Evolutionary conservation across 2,329 filamentous ascomycete genomes (phyloP).

Genomic region (Claviceps humidiphila): DNA sequence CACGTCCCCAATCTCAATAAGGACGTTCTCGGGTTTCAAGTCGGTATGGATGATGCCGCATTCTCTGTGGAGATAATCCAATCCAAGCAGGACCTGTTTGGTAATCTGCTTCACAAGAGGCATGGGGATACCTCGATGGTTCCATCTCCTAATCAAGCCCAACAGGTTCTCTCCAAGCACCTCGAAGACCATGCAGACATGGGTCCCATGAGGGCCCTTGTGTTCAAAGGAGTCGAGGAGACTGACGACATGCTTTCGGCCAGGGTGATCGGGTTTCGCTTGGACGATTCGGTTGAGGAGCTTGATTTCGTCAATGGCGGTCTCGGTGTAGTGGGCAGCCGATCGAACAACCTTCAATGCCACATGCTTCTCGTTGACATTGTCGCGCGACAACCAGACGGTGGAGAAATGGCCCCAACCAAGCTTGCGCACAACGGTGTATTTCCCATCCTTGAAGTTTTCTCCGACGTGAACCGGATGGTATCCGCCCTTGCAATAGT

Average conservation of each 20-base stretch:
- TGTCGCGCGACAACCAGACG: conserved; percentile 76
- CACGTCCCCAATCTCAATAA: conserved; percentile 97
- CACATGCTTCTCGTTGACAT: conserved; percentile 81
- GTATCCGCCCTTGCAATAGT: conserved; percentile 98
- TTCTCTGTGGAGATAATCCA: conserved; percentile 94
- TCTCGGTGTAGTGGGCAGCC: conserved; percentile 96
- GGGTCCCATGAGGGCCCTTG: conserved; percentile 88
- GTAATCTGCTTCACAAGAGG: conserved; percentile 96
- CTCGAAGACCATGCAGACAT: conserved; percentile 99
- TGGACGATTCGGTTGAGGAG: conserved; percentile 92
- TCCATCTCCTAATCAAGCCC: conserved; percentile 95
- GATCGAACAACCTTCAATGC: conserved; percentile 96
- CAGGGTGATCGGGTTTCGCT: conserved; percentile 87
- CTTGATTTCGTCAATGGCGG: conserved; percentile 97
- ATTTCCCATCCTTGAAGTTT: conserved; percentile 94
- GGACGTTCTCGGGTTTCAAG: conserved; percentile 91
- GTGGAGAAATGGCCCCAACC: conserved; percentile 99
- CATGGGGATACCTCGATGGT: conserved; percentile 94
- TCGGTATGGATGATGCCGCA: conserved; percentile 99
- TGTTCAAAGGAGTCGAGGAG: conserved; percentile 95
- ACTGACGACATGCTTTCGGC: conserved; percentile 89
- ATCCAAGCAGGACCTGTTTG: conserved; percentile 87
- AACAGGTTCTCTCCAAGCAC: conserved; percentile 90
- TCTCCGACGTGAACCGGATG: conserved; percentile 91
- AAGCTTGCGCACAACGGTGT: conserved; percentile 89